Evolutionary conservation across 345 rosid species (phyloP).

Genomic region (Melaleuca quinquenervia): DNA sequence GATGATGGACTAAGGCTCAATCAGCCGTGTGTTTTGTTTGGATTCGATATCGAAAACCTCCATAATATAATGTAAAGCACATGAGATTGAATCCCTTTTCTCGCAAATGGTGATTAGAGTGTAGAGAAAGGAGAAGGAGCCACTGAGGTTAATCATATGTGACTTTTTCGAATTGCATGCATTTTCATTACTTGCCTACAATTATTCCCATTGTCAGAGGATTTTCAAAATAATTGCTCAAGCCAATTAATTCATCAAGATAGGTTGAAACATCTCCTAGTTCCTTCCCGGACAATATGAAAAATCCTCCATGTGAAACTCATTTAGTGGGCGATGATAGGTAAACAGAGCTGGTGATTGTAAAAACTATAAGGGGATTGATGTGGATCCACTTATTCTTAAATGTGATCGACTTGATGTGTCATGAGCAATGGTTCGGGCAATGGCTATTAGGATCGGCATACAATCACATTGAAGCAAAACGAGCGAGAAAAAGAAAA

Average conservation of each 20-base stretch:
- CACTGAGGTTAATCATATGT: not conserved
- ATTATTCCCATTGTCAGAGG: not conserved
- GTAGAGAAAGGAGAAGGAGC: not conserved
- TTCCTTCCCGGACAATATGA: not conserved
- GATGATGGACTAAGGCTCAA: not conserved
- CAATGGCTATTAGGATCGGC: too few species aligned
- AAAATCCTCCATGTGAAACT: not conserved
- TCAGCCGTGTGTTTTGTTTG: not conserved
- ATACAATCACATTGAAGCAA: too few species aligned
- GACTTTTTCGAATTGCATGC: not conserved
- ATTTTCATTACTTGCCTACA: not conserved
- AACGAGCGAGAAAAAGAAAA: too few species aligned
- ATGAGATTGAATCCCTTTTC: not conserved
- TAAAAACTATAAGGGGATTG: not conserved
- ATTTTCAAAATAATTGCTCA: not conserved
- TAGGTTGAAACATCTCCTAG: not conserved
- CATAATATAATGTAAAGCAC: not conserved
- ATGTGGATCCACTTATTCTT: not conserved
- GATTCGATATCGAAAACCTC: not conserved
- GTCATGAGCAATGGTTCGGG: not conserved
- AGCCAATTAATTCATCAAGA: not conserved
- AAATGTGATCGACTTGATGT: not conserved
- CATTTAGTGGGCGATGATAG: not conserved
- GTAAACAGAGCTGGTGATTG: not conserved
- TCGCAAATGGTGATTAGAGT: not conserved